Percentiles rank a stretch among this genome's conserved stretches.
phyloP scores from a whole-genome alignment of 345 rosid species.

The Eucalyptus pauciflora region DNA sequence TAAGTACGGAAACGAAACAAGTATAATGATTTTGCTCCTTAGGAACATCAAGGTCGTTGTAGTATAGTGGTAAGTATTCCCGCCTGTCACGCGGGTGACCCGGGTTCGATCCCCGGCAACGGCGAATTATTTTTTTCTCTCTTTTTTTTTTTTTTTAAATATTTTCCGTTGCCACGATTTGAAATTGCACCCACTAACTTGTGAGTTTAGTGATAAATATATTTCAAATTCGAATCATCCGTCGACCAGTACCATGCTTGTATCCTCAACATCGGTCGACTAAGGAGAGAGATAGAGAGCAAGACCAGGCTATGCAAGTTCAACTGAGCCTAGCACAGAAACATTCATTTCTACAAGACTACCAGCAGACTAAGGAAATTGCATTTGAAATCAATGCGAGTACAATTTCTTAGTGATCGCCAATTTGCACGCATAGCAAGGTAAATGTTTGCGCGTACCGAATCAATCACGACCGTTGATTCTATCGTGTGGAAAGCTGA shows the following conservation, averaged over 20 bases:
- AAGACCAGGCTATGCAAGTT: neutral
- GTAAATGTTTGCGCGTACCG: rapidly evolving
- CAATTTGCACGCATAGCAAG: neutral
- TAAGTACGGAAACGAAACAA: rapidly evolving
- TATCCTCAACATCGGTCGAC: neutral
- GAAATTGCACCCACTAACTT: neutral
- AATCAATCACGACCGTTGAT: neutral
- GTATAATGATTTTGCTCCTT: rapidly evolving
- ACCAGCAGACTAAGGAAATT: neutral
- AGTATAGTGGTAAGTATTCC: constrained; percentile 93
- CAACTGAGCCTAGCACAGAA: neutral
- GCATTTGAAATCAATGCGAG: neutral
- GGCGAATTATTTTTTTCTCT: constrained; percentile 4
- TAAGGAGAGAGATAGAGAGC: rapidly evolving
- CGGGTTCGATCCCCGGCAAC: constrained; percentile 96
- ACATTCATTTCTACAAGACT: neutral
- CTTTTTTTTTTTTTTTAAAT: too few species aligned
- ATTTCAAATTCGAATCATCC: neutral
- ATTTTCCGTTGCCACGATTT: rapidly evolving
- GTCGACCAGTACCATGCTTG: neutral
- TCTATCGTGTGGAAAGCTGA: neutral
- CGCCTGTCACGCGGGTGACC: constrained; percentile 95
- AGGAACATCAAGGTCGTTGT: constrained; percentile 31
- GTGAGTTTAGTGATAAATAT: neutral
- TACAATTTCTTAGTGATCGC: neutral